Evolutionary conservation across 1,139 yeast species (phyloP), one percentile per base, ranked within the genome.

Genomic region (Yamadazyma diospyri): DNA sequence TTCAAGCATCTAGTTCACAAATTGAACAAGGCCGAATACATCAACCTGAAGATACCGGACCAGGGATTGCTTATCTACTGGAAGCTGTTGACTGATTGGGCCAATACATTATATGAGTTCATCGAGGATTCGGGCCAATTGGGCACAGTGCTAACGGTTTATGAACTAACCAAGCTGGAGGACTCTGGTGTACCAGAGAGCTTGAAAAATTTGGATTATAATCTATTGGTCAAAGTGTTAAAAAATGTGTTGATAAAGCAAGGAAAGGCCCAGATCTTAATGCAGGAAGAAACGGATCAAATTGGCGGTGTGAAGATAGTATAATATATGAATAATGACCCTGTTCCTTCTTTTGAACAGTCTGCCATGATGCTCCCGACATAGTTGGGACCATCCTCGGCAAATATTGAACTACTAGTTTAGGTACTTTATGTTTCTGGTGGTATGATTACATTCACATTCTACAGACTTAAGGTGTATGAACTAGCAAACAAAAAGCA

Each of bases 21-120:
- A 29, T 70, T 73, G 5, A 60, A 57, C 27, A 56, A 64, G 30
- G 88, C 78, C 1, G 79, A 66, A 25, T 77, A 78, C 64, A 58
- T 72, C 25, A 57, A 69, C 42, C 48, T 57, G 4, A 64, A 64
- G 40, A 55, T 59, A 34, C 72, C 68, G 18, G 69, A 63, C 25
- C 47, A 55, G 20, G 78, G 76, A 9, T 51, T 78, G 37, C 69
- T 64, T 27, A 66, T 89, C 4, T 77, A 78, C 45, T 87, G 95
- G 89, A 72, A 79, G 41, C 64, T 76, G 10, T 64, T 84, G 8
- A 78, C 69, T 12, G 94, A 86, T 39, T 86, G 97, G 95, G 85
- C 88, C 0, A 73, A 78, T 11, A 50, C 73, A 22, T 49, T 68
- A 18, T 55, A 61, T 41, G 61, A 52, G 15, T 59, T 64, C 50